Conservation (phyloP, 2,329 filamentous ascomycete genomes). For the Fusarium redolens region DNA sequence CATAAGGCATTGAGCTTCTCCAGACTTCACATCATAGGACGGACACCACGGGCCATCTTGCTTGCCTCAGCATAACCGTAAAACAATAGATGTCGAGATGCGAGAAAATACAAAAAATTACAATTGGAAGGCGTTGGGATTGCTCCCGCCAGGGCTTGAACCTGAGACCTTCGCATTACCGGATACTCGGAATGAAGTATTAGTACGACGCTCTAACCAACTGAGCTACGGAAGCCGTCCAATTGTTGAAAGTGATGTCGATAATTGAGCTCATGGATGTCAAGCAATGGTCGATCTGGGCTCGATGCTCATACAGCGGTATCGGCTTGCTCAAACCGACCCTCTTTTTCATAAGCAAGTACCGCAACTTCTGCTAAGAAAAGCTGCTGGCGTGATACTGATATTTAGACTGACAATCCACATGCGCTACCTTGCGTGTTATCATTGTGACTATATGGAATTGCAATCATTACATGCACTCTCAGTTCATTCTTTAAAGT, state of each 20-base stretch:
- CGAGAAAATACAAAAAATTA: constrained; percentile 24
- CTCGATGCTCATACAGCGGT: not conserved
- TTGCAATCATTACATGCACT: not conserved
- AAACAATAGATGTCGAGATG: not conserved
- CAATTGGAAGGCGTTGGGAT: constrained; percentile 36
- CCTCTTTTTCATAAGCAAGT: not conserved
- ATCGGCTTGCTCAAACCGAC: not conserved
- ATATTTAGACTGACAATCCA: no score
- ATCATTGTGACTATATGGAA: not conserved
- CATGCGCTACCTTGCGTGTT: not conserved
- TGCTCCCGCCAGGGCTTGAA: constrained; percentile 50
- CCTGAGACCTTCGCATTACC: constrained; percentile 49
- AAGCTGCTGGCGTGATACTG: not conserved
- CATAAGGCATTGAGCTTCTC: constrained; percentile 10
- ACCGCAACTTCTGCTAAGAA: not conserved
- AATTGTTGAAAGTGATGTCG: not conserved
- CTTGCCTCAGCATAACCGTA: not conserved
- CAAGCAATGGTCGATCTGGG: no score
- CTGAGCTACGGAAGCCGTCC: constrained; percentile 49
- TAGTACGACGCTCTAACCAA: constrained; percentile 51
- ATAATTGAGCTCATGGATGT: not conserved
- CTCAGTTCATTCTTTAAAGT: not conserved
- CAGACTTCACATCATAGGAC: constrained; percentile 13
- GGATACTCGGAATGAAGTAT: constrained; percentile 42
- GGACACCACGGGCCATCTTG: not conserved